These are phyloP conservation scores for Coemansia umbellata DNA, from an alignment of 192 early-diverging fungal genomes.

Conservation along the genomic window DNA sequence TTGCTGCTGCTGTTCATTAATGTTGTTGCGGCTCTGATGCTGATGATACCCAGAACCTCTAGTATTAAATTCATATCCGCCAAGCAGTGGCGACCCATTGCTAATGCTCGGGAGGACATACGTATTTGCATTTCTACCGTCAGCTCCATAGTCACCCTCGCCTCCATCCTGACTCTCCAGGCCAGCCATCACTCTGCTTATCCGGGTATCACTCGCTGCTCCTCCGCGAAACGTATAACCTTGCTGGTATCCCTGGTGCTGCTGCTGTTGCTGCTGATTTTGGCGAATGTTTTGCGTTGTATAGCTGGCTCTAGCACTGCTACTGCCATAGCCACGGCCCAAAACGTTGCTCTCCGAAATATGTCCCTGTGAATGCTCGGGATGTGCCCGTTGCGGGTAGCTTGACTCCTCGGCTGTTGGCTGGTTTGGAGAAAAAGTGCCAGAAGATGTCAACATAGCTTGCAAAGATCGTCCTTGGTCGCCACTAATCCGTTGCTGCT, in stretches of 20 bases:
- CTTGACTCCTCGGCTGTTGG: neutral
- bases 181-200: slow-evolving; percentile 13
- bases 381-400: neutral
- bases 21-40: slow-evolving; percentile 1
- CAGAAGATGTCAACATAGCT: too few species aligned
- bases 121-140: too few species aligned
- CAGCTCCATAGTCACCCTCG: neutral
- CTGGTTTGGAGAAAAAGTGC: too few species aligned
- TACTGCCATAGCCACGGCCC: neutral
- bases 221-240: neutral
- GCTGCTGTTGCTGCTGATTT: too few species aligned
- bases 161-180: neutral
- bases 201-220: neutral
- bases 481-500: neutral
- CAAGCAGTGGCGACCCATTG: slow-evolving; percentile 37
- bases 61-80: slow-evolving; percentile 25
- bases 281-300: too few species aligned
- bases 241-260: slow-evolving; percentile 3
- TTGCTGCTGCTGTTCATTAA: slow-evolving; percentile 8
- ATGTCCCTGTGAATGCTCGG: too few species aligned
- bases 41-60: neutral
- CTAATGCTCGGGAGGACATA: slow-evolving; percentile 33
- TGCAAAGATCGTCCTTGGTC: too few species aligned
- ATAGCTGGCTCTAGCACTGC: neutral
- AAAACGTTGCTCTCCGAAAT: neutral